Evolutionary conservation across 2,329 filamentous ascomycete species (phyloP).

Genomic region (Trichothecium sympodiale): DNA sequence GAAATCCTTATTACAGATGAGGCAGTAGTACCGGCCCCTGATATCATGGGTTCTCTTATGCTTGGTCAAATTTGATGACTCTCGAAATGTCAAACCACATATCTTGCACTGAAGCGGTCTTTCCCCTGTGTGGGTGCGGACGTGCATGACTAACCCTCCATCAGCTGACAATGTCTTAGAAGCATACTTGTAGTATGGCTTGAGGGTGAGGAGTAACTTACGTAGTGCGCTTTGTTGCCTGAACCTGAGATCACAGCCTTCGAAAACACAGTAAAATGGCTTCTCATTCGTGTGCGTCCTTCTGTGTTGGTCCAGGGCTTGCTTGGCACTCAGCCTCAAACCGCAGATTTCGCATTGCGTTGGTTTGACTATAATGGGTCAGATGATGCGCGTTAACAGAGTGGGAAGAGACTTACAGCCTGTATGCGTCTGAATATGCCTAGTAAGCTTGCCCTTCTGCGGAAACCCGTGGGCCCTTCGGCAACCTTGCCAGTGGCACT

Average conservation of each 20-base stretch:
- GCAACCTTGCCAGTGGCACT: constrained; percentile 48
- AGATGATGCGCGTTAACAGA: constrained; percentile 2
- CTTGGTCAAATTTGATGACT: constrained; percentile 57
- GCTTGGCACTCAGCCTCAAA: constrained; percentile 51
- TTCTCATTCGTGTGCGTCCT: constrained; percentile 56
- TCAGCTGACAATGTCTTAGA: not conserved
- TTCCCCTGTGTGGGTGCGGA: constrained; percentile 52
- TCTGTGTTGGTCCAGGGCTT: constrained; percentile 56
- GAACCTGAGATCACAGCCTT: constrained; percentile 45
- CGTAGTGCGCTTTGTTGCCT: constrained; percentile 58
- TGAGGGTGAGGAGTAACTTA: constrained; percentile 23
- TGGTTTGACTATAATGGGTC: constrained; percentile 39
- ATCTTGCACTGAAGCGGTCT: constrained; percentile 50
- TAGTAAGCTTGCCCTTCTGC: constrained; percentile 51
- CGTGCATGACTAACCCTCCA: constrained; percentile 47
- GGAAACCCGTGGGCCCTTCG: constrained; percentile 40
- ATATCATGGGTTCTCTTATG: constrained; percentile 51
- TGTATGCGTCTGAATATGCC: constrained; percentile 55
- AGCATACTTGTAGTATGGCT: not conserved
- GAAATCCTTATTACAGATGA: constrained; percentile 45
- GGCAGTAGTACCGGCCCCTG: constrained; percentile 39
- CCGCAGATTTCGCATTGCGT: constrained; percentile 45
- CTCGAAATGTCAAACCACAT: constrained; percentile 49
- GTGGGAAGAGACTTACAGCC: constrained; percentile 35
- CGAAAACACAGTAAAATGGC: constrained; percentile 44